Percentiles rank a stretch among this genome's conserved stretches.
phyloP scores from a whole-genome alignment of 345 rosid species.

The Camelina laxa region DNA sequence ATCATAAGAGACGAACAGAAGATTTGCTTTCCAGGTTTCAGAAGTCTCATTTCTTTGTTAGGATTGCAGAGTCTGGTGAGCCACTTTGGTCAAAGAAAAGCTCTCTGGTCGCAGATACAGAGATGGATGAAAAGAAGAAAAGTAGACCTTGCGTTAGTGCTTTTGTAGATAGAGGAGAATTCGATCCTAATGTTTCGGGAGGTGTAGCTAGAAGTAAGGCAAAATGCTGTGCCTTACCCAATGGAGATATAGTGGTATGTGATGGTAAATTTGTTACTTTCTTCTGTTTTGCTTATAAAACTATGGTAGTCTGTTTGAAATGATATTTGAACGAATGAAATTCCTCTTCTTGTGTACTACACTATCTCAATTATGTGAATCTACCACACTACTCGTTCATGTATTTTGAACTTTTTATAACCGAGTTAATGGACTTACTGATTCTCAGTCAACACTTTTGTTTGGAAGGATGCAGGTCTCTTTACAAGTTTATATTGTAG shows the following conservation, averaged over 20 bases:
- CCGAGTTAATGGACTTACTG: conserved; percentile 35
- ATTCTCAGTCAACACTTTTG: conserved; percentile 63
- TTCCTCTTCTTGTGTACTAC: background rate
- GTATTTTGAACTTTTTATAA: background rate
- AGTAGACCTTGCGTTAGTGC: conserved; percentile 53
- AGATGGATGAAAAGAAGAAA: conserved; percentile 44
- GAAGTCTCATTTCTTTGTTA: conserved; percentile 94
- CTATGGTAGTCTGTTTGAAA: conserved; percentile 15
- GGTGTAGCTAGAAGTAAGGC: conserved; percentile 84
- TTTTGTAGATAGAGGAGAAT: conserved; percentile 81
- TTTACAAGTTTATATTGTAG: conserved; percentile 83
- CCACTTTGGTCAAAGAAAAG: conserved; percentile 84
- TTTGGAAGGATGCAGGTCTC: conserved; percentile 98
- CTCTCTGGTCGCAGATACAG: conserved; percentile 43
- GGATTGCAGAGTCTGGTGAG: conserved; percentile 86
- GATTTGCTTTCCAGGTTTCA: conserved; percentile 73
- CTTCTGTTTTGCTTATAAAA: conserved; percentile 20
- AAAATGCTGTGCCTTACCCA: conserved; percentile 78
- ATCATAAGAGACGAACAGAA: conserved; percentile 74
- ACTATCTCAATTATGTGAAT: conserved; percentile 4
- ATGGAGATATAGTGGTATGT: conserved; percentile 98
- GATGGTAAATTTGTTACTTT: conserved; percentile 39
- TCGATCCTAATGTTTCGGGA: conserved; percentile 75
- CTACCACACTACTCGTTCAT: conserved; percentile 7
- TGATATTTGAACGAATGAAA: conserved; percentile 5